phyloP scores from a whole-genome alignment of 129 eudicot genomes.

The Logfia minima region DNA sequence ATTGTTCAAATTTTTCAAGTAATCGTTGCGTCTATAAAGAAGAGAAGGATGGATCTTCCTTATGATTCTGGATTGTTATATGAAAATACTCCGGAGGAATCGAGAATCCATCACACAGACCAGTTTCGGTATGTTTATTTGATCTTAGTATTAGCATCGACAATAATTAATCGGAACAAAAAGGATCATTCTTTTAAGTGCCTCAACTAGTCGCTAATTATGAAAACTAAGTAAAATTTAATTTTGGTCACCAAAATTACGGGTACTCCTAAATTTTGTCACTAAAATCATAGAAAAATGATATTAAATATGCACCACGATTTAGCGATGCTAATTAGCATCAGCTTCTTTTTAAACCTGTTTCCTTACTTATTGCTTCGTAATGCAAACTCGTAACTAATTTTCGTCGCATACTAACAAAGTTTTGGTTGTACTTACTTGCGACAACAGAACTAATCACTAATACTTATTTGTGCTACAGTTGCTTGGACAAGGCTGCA shows the following conservation, averaged over 20 bases:
- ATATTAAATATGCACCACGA: no score
- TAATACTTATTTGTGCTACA: constrained; percentile 6
- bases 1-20: constrained; percentile 80
- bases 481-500: constrained; percentile 95
- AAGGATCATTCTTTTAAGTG: no score
- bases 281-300: neutral
- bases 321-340: no score
- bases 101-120: constrained; percentile 75
- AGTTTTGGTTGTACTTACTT: no score
- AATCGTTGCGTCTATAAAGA: constrained; percentile 56
- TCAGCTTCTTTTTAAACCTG: no score
- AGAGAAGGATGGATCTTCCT: constrained; percentile 61
- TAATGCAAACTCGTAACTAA: no score
- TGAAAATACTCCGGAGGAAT: constrained; percentile 53
- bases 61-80: constrained; percentile 55
- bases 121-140: constrained; percentile 54
- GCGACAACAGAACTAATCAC: neutral
- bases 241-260: no score
- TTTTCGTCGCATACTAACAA: no score
- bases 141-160: neutral
- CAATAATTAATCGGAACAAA: no score
- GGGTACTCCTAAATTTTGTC: neutral
- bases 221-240: no score
- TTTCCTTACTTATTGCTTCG: no score
- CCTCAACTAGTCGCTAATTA: no score